Conservation (phyloP, 148 eudicot species). For the Fagopyrum homotropicum region DNA sequence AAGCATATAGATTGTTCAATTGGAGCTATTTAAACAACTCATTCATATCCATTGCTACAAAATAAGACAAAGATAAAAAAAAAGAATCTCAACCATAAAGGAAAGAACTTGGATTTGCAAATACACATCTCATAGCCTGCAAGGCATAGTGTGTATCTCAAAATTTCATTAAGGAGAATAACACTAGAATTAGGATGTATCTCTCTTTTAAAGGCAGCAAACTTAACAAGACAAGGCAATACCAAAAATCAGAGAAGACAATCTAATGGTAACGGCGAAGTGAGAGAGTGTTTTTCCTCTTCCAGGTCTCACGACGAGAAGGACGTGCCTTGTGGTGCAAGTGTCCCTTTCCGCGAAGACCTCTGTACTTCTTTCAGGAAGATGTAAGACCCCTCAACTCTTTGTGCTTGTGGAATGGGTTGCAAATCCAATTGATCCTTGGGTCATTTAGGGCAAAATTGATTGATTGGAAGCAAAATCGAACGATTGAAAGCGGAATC, state of each 20-base stretch:
- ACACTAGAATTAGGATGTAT: background rate
- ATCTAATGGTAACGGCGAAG: slow-evolving; percentile 7
- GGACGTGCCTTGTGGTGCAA: slow-evolving; percentile 12
- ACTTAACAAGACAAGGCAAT: background rate
- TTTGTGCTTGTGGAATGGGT: slow-evolving; percentile 13
- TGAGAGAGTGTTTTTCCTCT: slow-evolving; percentile 12
- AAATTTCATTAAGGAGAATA: background rate
- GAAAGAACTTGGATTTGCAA: background rate
- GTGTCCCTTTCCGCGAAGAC: slow-evolving; percentile 13
- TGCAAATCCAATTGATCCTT: slow-evolving; percentile 11
- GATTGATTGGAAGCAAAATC: too few relatives aligned
- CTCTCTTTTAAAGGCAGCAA: background rate
- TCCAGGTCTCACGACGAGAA: slow-evolving; percentile 11
- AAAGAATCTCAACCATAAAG: background rate
- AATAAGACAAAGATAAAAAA: background rate
- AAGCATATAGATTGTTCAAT: too few relatives aligned
- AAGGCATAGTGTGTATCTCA: slow-evolving; percentile 1
- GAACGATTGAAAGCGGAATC: too few relatives aligned
- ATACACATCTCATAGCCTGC: slow-evolving; percentile 4
- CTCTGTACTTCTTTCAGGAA: slow-evolving; percentile 13
- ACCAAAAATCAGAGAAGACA: background rate
- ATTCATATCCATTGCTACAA: background rate
- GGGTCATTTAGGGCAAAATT: background rate
- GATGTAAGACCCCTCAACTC: slow-evolving; percentile 14
- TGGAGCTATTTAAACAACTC: too few relatives aligned